Evolutionary conservation across 306 rosid genomes (phyloP), one percentile per base, ranked within the genome.

Genomic region (Astragalus membranaceus): DNA sequence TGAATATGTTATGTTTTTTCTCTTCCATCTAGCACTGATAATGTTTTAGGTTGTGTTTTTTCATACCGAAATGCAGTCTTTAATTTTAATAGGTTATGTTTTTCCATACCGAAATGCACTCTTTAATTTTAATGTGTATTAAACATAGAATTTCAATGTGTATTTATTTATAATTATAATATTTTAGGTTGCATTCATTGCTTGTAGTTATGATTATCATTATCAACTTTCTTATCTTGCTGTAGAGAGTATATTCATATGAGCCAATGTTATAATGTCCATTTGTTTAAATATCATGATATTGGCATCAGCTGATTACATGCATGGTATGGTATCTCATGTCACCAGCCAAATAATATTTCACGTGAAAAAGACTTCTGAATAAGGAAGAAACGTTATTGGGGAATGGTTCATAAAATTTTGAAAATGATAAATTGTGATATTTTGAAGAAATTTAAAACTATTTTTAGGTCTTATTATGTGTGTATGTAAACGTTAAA

Each of bases 1-100:
- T 88, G 78, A 87, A 86, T 58, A 26, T 2, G 43, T 39, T 58
- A 17, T 13, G 32, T 17, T 8, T 53, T 53, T 7, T 54, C 33
- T 59, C 56, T 12, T 69, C 73, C 14, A 26, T 33, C 4, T 26
- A 30, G 48, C 29, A 11, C 29, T 53, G 13, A 49, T 71, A 23
- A 41, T 68, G 30, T 41, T 44, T 23, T 37, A 10, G 10, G 33
- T 37, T 2, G 4, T 7, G 33, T 59, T 37, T 57, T 59, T 59
- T 13, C 9, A 60, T 13, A 55, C 39, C 16, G 4, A 29, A 30
- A 55, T 30, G 17, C 23, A 15, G 23, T 56, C 10, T 62, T 62
- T 41, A 2, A 16, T 17, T 42, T 41, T 41, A 20, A 39, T 42
- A 10, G 10, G 33, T 37, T 2, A 7, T 7, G 33, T 59, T 37